phyloP scores from a whole-genome alignment of 1,284 basidiomycete species.

The Cystobasidiaceae sp. region DNA sequence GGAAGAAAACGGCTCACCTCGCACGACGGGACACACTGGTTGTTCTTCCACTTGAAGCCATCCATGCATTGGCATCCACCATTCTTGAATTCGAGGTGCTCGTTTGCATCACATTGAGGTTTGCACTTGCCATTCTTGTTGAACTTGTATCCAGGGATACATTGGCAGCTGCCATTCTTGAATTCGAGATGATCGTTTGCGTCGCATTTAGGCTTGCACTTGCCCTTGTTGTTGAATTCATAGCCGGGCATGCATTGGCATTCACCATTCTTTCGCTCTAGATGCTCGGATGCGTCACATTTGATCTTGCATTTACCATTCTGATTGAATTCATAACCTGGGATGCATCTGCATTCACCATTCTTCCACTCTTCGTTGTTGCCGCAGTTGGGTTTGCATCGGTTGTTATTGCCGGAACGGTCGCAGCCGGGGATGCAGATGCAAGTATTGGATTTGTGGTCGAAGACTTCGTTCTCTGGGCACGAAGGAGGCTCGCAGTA shows the following conservation, averaged over 20 bases:
- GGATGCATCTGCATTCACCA: background rate
- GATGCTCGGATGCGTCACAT: background rate
- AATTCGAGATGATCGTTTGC: background rate
- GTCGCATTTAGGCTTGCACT: background rate
- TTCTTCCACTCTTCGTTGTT: slow-evolving; percentile 2
- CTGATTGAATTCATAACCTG: background rate
- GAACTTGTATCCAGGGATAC: background rate
- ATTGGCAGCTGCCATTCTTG: background rate
- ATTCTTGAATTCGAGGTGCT: too few species aligned
- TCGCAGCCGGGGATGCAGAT: slow-evolving; percentile 1
- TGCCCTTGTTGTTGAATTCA: background rate
- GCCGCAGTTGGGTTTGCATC: slow-evolving; percentile 4
- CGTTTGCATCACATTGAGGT: too few species aligned
- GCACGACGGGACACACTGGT: too few species aligned
- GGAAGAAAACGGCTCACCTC: too few species aligned
- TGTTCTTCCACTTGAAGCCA: too few species aligned
- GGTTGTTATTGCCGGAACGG: background rate
- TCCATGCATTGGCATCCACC: too few species aligned
- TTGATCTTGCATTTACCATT: background rate
- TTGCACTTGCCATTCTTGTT: too few species aligned
- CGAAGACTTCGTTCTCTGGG: slow-evolving; percentile 6
- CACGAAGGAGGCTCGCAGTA: background rate
- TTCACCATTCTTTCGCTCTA: background rate
- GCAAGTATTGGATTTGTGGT: background rate
- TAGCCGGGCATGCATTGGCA: background rate